A percentile compares a stretch with the other conserved stretches of the same genome.
Conservation (phyloP, 1,284 basidiomycete genomes). For the Marasmius tenuissimus region DNA sequence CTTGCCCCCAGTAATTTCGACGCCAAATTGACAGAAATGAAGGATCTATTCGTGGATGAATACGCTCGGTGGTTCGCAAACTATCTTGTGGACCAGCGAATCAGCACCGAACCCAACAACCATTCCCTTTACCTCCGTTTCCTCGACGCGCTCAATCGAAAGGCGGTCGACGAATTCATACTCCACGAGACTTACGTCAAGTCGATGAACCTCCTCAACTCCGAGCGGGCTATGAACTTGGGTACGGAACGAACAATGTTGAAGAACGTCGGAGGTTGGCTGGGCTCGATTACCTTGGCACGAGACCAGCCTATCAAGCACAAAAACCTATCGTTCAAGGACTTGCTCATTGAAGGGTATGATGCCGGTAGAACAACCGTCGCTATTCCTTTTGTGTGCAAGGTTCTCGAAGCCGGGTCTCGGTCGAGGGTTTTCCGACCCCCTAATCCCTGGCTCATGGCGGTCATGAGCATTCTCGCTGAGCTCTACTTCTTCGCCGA, state of each 20-base stretch:
- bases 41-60: slow-evolving; percentile 74
- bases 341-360: slow-evolving; percentile 93
- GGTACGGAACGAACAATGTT: slow-evolving; percentile 85
- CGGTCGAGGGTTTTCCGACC: slow-evolving; percentile 92
- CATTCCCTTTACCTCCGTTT: slow-evolving; percentile 95
- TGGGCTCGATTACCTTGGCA: slow-evolving; percentile 92
- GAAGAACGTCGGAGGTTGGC: slow-evolving; percentile 96
- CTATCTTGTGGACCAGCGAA: slow-evolving; percentile 95
- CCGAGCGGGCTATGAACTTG: slow-evolving; percentile 86
- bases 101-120: slow-evolving; percentile 97
- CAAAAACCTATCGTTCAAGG: slow-evolving; percentile 95
- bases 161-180: slow-evolving; percentile 71
- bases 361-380: slow-evolving; percentile 91
- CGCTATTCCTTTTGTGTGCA: slow-evolving; percentile 98
- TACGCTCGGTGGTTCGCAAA: slow-evolving; percentile 96
- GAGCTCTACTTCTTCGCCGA: slow-evolving; percentile 98
- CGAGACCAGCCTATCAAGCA: slow-evolving; percentile 91
- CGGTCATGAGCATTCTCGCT: slow-evolving; percentile 86
- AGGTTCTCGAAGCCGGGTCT: slow-evolving; percentile 89
- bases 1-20: slow-evolving; percentile 95
- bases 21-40: slow-evolving; percentile 82
- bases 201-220: slow-evolving; percentile 84
- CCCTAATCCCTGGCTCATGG: slow-evolving; percentile 99
- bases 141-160: slow-evolving; percentile 78
- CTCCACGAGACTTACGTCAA: slow-evolving; percentile 94